These are phyloP conservation scores for Talaromyces sp. DNA, from an alignment of 2,329 filamentous ascomycete species.

Conservation along the genomic window DNA sequence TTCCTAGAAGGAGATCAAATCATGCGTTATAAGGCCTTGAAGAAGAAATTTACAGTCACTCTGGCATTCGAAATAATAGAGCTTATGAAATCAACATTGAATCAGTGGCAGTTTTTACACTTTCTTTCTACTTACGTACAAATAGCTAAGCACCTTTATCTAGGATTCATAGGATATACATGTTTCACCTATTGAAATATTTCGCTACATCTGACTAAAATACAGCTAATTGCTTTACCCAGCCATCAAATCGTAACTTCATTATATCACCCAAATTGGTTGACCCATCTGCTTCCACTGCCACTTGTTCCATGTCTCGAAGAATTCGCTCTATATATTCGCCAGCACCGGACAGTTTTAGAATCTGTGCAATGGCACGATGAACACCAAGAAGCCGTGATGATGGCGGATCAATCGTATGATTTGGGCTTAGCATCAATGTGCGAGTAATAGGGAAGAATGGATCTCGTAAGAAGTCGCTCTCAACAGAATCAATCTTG, in stretches of 20 bases:
- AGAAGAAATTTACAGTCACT: too few species aligned
- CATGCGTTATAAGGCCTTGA: too few species aligned
- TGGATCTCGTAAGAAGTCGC: slow-evolving; percentile 17
- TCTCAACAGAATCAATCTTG: slow-evolving; percentile 19
- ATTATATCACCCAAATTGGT: neutral
- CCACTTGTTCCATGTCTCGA: neutral
- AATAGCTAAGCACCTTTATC: too few species aligned
- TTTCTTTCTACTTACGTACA: too few species aligned
- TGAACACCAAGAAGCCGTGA: neutral
- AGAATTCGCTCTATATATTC: neutral
- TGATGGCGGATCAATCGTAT: neutral
- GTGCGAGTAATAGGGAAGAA: slow-evolving; percentile 21
- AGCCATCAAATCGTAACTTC: neutral
- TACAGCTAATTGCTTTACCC: too few species aligned
- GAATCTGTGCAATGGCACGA: neutral
- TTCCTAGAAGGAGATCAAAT: too few species aligned
- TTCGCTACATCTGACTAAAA: too few species aligned
- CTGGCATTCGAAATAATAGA: too few species aligned
- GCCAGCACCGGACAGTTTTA: neutral
- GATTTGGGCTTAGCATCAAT: slow-evolving; percentile 23
- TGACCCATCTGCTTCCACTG: neutral
- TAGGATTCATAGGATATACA: too few species aligned
- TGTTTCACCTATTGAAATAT: too few species aligned
- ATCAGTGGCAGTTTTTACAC: too few species aligned
- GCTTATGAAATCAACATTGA: too few species aligned